phyloP scores from a whole-genome alignment of 345 rosid genomes.

The Dipteronia dyeriana region DNA sequence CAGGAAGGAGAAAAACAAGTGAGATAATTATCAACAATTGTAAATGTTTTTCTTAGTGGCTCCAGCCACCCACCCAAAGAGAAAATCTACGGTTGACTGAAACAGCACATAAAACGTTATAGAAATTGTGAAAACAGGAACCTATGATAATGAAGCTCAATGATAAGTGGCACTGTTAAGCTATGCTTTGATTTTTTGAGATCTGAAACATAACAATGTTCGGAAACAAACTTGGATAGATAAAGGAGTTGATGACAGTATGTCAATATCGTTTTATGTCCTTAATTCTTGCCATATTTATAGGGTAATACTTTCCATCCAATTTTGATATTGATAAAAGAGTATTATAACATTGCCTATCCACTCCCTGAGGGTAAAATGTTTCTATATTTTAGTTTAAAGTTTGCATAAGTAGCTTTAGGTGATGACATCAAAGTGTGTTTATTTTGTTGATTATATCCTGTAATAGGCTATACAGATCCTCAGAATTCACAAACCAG shows the following conservation, averaged over 20 bases:
- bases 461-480: conserved; percentile 71
- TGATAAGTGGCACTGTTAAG: not conserved
- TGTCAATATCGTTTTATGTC: conserved; percentile 1
- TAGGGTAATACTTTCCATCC: not conserved
- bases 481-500: conserved; percentile 83
- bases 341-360: not conserved
- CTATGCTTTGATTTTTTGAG: not conserved
- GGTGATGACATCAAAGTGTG: not conserved
- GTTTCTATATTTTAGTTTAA: not conserved
- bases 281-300: not conserved
- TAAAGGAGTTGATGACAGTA: not conserved
- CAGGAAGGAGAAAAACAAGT: not conserved
- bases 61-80: not conserved
- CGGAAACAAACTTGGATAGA: not conserved
- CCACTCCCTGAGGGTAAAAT: not conserved
- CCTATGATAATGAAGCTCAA: not conserved
- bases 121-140: conserved; percentile 5
- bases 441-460: not conserved
- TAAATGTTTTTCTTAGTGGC: not conserved
- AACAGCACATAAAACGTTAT: not conserved
- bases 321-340: not conserved
- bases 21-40: not conserved
- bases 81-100: not conserved
- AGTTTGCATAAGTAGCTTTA: conserved; percentile 7
- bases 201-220: conserved; percentile 2